Conservation (phyloP, 108 stramenopile genomes). For the Cyclotella cryptica region DNA sequence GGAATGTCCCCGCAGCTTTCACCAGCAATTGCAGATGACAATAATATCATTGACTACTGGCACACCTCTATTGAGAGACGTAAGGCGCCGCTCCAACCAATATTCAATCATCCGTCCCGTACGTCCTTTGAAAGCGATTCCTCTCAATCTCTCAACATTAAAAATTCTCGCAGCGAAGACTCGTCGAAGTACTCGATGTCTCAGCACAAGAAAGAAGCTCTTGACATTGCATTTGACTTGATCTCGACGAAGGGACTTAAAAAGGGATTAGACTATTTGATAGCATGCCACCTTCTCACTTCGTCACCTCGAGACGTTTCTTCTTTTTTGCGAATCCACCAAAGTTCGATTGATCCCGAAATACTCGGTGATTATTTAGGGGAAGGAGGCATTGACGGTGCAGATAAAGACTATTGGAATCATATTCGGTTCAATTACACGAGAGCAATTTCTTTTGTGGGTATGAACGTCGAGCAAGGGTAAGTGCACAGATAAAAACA, state of each 20-base stretch:
- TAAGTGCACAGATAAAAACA: slow-evolving; percentile 37
- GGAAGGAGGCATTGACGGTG: slow-evolving; percentile 73
- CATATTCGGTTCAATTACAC: slow-evolving; percentile 86
- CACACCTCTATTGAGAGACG: slow-evolving; percentile 60
- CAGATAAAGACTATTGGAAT: slow-evolving; percentile 90
- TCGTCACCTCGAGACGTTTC: slow-evolving; percentile 92
- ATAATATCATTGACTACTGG: slow-evolving; percentile 68
- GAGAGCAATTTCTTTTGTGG: slow-evolving; percentile 93
- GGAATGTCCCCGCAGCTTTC: slow-evolving; percentile 44
- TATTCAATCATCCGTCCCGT: slow-evolving; percentile 10
- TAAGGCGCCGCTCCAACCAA: slow-evolving; percentile 44
- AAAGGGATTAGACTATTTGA: slow-evolving; percentile 93
- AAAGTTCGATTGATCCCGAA: slow-evolving; percentile 74
- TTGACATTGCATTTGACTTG: slow-evolving; percentile 78
- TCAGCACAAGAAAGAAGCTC: slow-evolving; percentile 51
- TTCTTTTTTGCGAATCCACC: slow-evolving; percentile 88
- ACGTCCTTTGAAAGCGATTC: slow-evolving; percentile 17
- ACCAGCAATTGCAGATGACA: slow-evolving; percentile 25
- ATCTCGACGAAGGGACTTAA: slow-evolving; percentile 85
- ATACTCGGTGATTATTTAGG: slow-evolving; percentile 93
- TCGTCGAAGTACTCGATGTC: slow-evolving; percentile 29
- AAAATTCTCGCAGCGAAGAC: slow-evolving; percentile 43
- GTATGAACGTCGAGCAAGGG: slow-evolving; percentile 93
- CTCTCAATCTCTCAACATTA: slow-evolving; percentile 20
- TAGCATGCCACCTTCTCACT: slow-evolving; percentile 89